Conservation (phyloP, 2,329 filamentous ascomycete species). For the Colletotrichum somersetense region DNA sequence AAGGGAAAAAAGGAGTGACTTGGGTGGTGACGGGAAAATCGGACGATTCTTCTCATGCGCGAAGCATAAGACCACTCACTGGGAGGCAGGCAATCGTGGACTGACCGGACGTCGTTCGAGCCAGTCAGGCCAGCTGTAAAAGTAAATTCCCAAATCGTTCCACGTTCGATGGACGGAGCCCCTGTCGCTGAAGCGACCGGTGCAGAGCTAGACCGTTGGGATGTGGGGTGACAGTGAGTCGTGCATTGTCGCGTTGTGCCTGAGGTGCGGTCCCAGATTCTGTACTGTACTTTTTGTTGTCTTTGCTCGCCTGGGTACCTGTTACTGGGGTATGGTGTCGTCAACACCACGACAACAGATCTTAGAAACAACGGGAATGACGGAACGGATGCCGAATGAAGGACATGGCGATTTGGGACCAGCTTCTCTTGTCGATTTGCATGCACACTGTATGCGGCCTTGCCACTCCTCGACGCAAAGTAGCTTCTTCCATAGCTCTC, state of each 20-base stretch:
- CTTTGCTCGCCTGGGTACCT: background rate
- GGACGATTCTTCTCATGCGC: conserved; percentile 36
- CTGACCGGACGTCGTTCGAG: conserved; percentile 39
- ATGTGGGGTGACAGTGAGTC: conserved; percentile 29
- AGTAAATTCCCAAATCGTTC: conserved; percentile 41
- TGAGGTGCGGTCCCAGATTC: conserved; percentile 16
- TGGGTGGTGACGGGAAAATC: conserved; percentile 26
- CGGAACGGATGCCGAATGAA: background rate
- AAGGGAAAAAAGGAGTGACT: conserved; percentile 31
- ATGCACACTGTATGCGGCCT: background rate
- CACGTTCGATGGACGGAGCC: conserved; percentile 34
- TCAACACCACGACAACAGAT: background rate
- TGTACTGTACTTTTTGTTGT: background rate
- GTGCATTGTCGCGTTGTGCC: conserved; percentile 26
- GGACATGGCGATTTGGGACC: background rate
- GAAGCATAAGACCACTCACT: conserved; percentile 39
- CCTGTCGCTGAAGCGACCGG: conserved; percentile 27
- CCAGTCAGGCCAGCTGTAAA: conserved; percentile 42
- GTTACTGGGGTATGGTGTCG: background rate
- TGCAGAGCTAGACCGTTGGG: conserved; percentile 11
- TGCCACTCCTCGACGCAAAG: background rate
- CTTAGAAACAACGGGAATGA: background rate
- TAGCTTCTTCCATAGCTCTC: background rate
- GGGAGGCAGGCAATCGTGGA: conserved; percentile 31
- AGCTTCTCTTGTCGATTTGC: background rate